phyloP scores from a whole-genome alignment of 805 yeast species.

The Myxozyma mucilagina region DNA sequence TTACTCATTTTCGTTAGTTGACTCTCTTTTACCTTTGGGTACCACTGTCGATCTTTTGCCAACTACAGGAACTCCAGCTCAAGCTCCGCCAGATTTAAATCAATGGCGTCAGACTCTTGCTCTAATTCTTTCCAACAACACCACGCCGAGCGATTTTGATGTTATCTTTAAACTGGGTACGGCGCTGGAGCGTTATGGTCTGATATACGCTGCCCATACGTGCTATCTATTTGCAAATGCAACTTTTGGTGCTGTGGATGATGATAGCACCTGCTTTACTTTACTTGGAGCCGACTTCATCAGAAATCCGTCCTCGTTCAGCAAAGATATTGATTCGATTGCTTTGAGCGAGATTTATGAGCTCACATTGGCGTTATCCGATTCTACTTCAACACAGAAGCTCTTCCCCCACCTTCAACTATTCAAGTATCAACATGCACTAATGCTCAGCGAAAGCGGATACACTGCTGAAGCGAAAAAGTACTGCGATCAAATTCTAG shows the following conservation, averaged over 20 bases:
- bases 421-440: constrained; percentile 67
- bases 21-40: constrained; percentile 27
- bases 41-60: constrained; percentile 12
- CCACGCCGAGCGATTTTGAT: constrained; percentile 34
- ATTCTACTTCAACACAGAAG: constrained; percentile 29
- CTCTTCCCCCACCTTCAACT: constrained; percentile 56
- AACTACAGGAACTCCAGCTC: background rate
- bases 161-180: constrained; percentile 43
- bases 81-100: constrained; percentile 15
- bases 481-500: constrained; percentile 56
- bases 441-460: constrained; percentile 68
- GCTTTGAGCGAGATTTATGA: constrained; percentile 73
- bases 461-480: constrained; percentile 57
- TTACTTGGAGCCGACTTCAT: constrained; percentile 36
- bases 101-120: constrained; percentile 41
- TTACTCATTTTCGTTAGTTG: constrained; percentile 5
- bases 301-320: constrained; percentile 43
- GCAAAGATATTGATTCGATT: constrained; percentile 51
- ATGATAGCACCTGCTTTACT: constrained; percentile 25
- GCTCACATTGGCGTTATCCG: constrained; percentile 45
- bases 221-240: constrained; percentile 40
- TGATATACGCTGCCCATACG: constrained; percentile 45
- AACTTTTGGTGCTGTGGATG: constrained; percentile 37
- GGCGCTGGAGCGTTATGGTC: constrained; percentile 43
- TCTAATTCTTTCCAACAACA: constrained; percentile 37